Evolutionary conservation across 768 basidiomycete species (phyloP), one percentile per base, ranked within the genome.

Genomic region (Tricholoma terreum): DNA sequence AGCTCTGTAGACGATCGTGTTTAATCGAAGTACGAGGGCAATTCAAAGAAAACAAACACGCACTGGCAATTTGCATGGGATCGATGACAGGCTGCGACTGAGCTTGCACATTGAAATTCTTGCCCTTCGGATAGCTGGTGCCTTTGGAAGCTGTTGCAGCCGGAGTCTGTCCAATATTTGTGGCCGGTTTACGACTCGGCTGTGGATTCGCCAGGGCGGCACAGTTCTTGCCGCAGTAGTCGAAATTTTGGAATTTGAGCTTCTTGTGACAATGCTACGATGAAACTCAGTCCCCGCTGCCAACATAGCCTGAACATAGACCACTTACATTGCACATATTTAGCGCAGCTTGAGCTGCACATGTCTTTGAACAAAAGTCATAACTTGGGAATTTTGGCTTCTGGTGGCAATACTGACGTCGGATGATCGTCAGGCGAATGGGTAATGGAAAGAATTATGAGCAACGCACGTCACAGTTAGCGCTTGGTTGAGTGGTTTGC

Each of bases 171-270:
- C 24, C 30, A 35, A 43, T 31, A 19, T 55, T 60, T 15, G 58
- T 42, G 6, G 59, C 49, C 38, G 56, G 21, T 22, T 63, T 69
- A 4, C 65, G 68, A n/a, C 24, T 27, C 3, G 59, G 62, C 54
- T 52, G 54, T 10, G 71, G 64, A 30, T 69, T 71, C 19, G 84
- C 84, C 50, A 76, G 58, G 14, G 76, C 67, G 15, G 84, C 85
- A 62, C 86, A 87, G 53, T 79, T 83, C 75, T 84, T 83, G 54
- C 86, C 83, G 57, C 86, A 87, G 62, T 78, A 87, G 51, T 82
- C 80, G 61, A 83, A 82, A 60, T 73, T 77, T 61, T 76, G 79
- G 63, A 79, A 83, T 67, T 84, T 87, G 4, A 84, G 82, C 58
- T 80, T 83, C 65, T 77, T 76, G 59, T 82, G 79, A 63, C 86